These are phyloP conservation scores for Diplosphaera chodatii DNA, from an alignment of 139 green algal genomes.

Conservation along the genomic window DNA sequence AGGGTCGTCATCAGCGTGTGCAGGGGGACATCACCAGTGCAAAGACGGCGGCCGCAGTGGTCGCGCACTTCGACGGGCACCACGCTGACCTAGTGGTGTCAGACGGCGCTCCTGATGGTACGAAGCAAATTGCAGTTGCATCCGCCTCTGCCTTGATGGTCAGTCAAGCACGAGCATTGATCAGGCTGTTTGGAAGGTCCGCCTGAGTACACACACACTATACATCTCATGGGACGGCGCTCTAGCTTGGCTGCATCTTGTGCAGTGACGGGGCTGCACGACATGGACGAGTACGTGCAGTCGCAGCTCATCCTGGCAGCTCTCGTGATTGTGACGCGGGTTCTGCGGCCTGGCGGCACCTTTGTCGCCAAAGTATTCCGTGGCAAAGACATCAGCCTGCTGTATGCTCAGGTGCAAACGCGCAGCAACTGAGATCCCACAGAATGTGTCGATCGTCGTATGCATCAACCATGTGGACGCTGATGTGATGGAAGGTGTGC, in stretches of 20 bases:
- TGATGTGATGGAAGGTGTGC: too few relatives aligned
- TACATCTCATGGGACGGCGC: too few relatives aligned
- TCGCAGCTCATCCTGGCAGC: constrained; percentile 90
- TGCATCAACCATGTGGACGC: too few relatives aligned
- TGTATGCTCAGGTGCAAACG: constrained; percentile 83
- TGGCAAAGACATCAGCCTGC: constrained; percentile 82
- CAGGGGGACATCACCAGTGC: constrained; percentile 87
- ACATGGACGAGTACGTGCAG: constrained; percentile 97
- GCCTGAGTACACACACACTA: too few relatives aligned
- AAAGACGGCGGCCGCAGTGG: constrained; percentile 56
- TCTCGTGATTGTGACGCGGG: constrained; percentile 73
- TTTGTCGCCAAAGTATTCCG: constrained; percentile 96
- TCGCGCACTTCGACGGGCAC: constrained; percentile 79
- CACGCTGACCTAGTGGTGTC: constrained; percentile 92
- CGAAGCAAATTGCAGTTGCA: too few relatives aligned
- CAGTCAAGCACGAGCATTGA: too few relatives aligned
- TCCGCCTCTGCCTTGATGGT: too few relatives aligned
- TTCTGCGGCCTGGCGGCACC: constrained; percentile 75
- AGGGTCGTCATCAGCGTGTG: too few relatives aligned
- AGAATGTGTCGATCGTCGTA: too few relatives aligned
- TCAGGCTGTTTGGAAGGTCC: too few relatives aligned
- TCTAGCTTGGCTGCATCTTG: neutral
- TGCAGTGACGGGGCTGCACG: constrained; percentile 96
- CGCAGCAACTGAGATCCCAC: too few relatives aligned
- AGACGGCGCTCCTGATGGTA: constrained; percentile 90